phyloP scores from a whole-genome alignment of 1,139 yeast genomes.

The Magnusiomyces tetraspermus region DNA sequence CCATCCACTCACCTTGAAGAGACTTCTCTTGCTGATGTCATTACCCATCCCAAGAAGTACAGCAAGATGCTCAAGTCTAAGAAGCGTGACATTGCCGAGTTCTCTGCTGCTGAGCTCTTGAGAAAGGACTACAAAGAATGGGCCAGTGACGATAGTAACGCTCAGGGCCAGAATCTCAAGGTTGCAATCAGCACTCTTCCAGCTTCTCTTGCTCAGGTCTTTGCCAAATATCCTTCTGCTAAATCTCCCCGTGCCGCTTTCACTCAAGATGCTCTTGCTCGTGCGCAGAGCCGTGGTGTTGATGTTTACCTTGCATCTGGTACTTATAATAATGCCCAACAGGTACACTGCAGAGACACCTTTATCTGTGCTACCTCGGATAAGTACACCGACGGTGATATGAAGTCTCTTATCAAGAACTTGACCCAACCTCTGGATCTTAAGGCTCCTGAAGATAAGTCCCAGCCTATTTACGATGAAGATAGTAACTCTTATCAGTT shows the following conservation, averaged over 20 bases:
- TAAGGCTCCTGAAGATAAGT: background rate
- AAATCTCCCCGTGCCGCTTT: conserved; percentile 27
- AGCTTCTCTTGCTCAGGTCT: conserved; percentile 41
- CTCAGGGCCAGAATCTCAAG: conserved; percentile 22
- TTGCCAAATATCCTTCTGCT: conserved; percentile 15
- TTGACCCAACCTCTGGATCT: background rate
- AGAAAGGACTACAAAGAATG: conserved; percentile 81
- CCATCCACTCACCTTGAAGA: too few species aligned
- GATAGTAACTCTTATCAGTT: conserved; percentile 21
- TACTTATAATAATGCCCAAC: conserved; percentile 41
- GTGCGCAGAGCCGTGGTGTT: conserved; percentile 36
- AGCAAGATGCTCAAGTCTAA: conserved; percentile 36
- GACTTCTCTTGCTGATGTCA: background rate
- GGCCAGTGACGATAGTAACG: conserved; percentile 33
- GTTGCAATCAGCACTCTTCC: conserved; percentile 76
- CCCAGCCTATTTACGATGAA: background rate
- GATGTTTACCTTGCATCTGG: conserved; percentile 57
- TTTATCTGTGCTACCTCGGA: conserved; percentile 20
- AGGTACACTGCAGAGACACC: conserved; percentile 50
- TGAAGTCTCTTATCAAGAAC: background rate
- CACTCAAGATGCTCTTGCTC: conserved; percentile 33
- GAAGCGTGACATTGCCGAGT: conserved; percentile 55
- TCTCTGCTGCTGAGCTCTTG: conserved; percentile 51
- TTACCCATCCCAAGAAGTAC: background rate
- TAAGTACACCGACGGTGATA: background rate